These are phyloP conservation scores for Saccharomyces hybrid DNA, from an alignment of 1,139 yeast species.

Conservation along the genomic window DNA sequence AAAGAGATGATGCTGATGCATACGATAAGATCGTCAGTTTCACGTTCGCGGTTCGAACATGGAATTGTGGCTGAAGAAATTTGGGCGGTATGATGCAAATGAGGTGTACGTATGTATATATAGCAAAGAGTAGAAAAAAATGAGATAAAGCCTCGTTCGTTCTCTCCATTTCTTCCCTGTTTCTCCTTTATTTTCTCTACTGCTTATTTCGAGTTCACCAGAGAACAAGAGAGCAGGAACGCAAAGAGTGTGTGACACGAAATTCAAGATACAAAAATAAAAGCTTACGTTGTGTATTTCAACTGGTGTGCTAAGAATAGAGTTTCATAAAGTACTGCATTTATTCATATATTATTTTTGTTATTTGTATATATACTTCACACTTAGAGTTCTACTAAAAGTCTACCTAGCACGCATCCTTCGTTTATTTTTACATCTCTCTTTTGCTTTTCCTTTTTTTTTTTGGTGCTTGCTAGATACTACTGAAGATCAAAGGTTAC, in stretches of 20 bases:
- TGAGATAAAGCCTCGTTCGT: neutral
- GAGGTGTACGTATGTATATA: neutral
- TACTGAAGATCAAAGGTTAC: neutral
- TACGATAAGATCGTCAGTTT: neutral
- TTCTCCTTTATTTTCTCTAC: neutral
- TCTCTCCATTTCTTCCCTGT: neutral
- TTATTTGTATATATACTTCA: neutral
- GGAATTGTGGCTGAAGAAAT: neutral
- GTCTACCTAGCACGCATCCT: neutral
- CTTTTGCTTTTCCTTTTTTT: neutral
- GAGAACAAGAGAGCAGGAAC: neutral
- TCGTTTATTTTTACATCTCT: neutral
- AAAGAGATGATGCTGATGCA: neutral
- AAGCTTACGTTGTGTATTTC: neutral
- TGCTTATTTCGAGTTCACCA: neutral
- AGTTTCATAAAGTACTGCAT: slow-evolving; percentile 7
- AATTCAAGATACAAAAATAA: neutral
- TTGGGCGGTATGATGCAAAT: neutral
- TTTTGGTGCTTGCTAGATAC: neutral
- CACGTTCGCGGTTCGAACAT: neutral
- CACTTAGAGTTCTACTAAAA: neutral
- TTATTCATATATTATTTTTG: neutral
- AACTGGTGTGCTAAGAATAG: slow-evolving; percentile 5
- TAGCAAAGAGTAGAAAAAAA: neutral
- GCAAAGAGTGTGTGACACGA: neutral